phyloP scores from a whole-genome alignment of 805 yeast species.

The Myxozyma melibiosi region DNA sequence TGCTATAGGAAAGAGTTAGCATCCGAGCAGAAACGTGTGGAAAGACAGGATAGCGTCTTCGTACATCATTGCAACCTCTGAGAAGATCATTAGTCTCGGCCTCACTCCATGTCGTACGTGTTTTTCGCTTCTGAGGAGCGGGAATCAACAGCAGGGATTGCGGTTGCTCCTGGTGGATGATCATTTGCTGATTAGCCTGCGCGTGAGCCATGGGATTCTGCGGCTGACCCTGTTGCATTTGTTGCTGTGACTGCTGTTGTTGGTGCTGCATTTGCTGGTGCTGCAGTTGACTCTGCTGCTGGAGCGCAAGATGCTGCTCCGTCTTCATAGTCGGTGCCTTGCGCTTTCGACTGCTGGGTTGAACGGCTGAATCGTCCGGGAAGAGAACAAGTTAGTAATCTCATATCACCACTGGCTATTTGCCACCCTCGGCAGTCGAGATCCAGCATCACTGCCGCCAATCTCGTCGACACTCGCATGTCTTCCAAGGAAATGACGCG shows the following conservation, averaged over 20 bases:
- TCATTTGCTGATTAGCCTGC: constrained; percentile 10
- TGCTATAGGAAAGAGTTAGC: constrained; percentile 10
- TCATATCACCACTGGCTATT: background rate
- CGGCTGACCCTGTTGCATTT: constrained; percentile 1
- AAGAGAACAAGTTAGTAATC: background rate
- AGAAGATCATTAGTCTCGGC: constrained; percentile 48
- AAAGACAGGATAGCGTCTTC: background rate
- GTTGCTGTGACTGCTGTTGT: constrained; percentile 7
- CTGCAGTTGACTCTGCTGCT: constrained; percentile 10
- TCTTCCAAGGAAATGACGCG: no score
- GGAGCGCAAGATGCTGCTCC: constrained; percentile 2
- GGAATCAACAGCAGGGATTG: constrained; percentile 1
- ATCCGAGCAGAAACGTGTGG: background rate
- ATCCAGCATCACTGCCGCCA: background rate
- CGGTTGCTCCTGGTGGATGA: constrained; percentile 16
- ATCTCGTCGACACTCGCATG: background rate
- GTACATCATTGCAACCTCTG: constrained; percentile 46
- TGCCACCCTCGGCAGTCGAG: background rate
- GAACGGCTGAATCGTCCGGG: background rate
- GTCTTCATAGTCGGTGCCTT: background rate
- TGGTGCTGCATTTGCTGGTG: constrained; percentile 10
- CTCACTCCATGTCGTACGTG: constrained; percentile 45
- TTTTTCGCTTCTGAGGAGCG: constrained; percentile 30
- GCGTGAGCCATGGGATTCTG: constrained; percentile 6
- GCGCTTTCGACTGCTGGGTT: constrained; percentile 14